phyloP scores from a whole-genome alignment of 1,139 yeast genomes.

The Yamadazyma siamensis region DNA sequence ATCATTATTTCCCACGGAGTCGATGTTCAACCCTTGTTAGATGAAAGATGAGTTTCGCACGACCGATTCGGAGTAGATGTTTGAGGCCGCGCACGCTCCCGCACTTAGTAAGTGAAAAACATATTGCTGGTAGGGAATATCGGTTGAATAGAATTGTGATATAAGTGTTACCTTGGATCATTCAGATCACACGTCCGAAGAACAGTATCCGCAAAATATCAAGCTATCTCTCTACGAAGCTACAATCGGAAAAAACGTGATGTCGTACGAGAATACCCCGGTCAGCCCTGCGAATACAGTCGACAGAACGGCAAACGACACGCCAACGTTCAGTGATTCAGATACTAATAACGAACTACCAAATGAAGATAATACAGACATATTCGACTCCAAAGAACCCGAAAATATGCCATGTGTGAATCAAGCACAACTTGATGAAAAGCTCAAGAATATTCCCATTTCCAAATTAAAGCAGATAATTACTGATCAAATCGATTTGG shows the following conservation, averaged over 20 bases:
- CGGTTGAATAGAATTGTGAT: no score
- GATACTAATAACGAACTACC: not conserved
- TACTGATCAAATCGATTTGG: constrained; percentile 60
- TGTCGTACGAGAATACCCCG: constrained; percentile 4
- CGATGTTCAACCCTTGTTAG: not conserved
- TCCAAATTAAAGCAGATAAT: constrained; percentile 37
- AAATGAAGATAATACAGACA: no score
- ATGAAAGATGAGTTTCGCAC: no score
- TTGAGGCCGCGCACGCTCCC: no score
- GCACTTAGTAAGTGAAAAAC: no score
- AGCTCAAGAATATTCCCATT: constrained; percentile 33
- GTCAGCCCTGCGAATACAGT: not conserved
- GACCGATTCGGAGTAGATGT: no score
- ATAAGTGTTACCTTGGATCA: no score
- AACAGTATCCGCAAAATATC: no score
- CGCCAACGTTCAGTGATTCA: not conserved
- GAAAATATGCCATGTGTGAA: constrained; percentile 1
- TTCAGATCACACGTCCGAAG: no score
- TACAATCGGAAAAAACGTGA: no score
- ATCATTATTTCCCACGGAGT: constrained; percentile 8
- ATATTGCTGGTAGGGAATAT: no score
- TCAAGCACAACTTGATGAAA: constrained; percentile 10
- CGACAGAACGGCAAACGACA: constrained; percentile 8
- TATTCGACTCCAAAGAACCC: constrained; percentile 1
- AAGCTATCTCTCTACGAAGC: no score